phyloP scores from a whole-genome alignment of 768 basidiomycete genomes.

The Macrolepiota albuminosa region DNA sequence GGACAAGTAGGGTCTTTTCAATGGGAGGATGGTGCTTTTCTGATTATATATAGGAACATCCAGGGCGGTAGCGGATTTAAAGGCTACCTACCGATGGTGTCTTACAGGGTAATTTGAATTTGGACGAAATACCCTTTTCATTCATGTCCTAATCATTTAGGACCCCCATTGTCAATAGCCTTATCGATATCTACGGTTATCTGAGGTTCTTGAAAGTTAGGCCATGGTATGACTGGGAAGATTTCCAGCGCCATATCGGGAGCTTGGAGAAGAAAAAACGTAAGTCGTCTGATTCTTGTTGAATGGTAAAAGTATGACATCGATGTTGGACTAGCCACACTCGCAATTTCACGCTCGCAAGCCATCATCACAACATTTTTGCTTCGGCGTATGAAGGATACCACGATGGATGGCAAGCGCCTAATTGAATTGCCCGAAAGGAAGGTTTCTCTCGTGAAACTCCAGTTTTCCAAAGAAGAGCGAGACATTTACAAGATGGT shows the following conservation, averaged over 20 bases:
- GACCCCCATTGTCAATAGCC: conserved; percentile 60
- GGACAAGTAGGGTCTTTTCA: conserved; percentile 34
- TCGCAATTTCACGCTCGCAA: conserved; percentile 58
- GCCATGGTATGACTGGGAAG: conserved; percentile 43
- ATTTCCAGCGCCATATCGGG: conserved; percentile 35
- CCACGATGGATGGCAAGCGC: conserved; percentile 58
- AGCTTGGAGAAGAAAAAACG: conserved; percentile 46
- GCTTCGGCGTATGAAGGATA: conserved; percentile 60
- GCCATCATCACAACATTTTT: conserved; percentile 49
- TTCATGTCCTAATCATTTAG: conserved; percentile 21
- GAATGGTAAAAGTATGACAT: not conserved
- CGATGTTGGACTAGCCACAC: conserved; percentile 28
- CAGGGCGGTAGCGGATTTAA: conserved; percentile 49
- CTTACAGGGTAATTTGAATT: conserved; percentile 46
- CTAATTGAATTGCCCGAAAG: conserved; percentile 64
- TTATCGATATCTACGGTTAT: conserved; percentile 50
- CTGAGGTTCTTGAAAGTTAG: conserved; percentile 39
- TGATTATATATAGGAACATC: conserved; percentile 36
- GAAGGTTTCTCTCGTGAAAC: conserved; percentile 41
- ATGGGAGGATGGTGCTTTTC: not conserved
- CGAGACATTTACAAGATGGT: conserved; percentile 56
- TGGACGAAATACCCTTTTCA: not conserved
- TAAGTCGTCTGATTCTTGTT: conserved; percentile 14
- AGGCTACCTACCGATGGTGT: conserved; percentile 57
- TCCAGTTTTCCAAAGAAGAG: conserved; percentile 60